These are phyloP conservation scores for Citrullus amarus DNA, from an alignment of 306 rosid species.

Conservation along the genomic window DNA sequence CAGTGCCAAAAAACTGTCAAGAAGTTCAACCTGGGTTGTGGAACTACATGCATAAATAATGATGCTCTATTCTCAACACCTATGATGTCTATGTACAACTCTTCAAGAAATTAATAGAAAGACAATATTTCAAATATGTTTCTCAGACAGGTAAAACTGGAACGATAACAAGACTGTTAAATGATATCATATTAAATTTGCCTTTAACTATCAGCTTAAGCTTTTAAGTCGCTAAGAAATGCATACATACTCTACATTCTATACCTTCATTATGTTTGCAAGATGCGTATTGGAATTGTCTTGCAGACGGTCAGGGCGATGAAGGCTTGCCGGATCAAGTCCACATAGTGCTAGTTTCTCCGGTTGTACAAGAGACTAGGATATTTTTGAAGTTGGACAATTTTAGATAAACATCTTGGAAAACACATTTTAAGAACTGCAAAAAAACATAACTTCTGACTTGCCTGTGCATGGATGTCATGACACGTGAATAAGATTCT, in stretches of 20 bases:
- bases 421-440: not conserved
- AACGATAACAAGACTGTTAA: not conserved
- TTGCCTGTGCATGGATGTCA: conserved; percentile 5
- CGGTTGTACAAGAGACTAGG: conserved; percentile 51
- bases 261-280: conserved; percentile 70
- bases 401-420: conserved; percentile 7
- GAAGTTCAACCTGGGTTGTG: not conserved
- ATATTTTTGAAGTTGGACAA: conserved; percentile 3
- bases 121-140: not conserved
- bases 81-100: not conserved
- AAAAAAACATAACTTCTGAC: not conserved
- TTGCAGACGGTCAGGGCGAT: conserved; percentile 78
- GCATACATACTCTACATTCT: not conserved
- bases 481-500: conserved; percentile 5
- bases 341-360: conserved; percentile 77
- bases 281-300: conserved; percentile 51
- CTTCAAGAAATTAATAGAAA: not conserved
- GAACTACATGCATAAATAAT: not conserved
- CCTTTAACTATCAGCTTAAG: too few relatives aligned
- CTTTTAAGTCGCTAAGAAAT: not conserved
- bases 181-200: too few relatives aligned
- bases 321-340: conserved; percentile 66
- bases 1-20: not conserved
- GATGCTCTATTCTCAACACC: not conserved
- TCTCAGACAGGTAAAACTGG: not conserved